Evolutionary conservation across 768 basidiomycete genomes (phyloP).

Genomic region (Suillus variegatus): DNA sequence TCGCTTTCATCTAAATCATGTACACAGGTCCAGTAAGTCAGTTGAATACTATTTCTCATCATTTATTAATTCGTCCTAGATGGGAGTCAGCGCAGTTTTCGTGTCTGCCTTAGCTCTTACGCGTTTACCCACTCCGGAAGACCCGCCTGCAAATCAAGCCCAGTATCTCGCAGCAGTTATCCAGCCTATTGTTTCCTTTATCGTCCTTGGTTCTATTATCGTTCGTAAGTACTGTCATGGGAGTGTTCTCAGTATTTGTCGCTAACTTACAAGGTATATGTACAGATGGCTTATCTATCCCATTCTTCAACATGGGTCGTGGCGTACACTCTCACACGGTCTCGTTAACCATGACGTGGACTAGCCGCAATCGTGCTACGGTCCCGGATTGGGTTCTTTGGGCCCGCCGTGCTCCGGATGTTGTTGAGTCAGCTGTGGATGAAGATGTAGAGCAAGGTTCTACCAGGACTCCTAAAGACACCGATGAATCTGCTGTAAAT

Average conservation of each 20-base stretch:
- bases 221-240: conserved; percentile 54
- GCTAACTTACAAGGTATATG: not conserved
- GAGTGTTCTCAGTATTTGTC: not conserved
- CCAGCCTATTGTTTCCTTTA: conserved; percentile 84
- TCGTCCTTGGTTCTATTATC: conserved; percentile 86
- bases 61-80: conserved; percentile 40
- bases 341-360: conserved; percentile 47
- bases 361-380: conserved; percentile 29
- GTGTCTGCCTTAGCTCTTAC: conserved; percentile 74
- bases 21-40: conserved; percentile 52
- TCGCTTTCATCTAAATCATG: not conserved
- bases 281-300: conserved; percentile 69
- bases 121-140: conserved; percentile 55
- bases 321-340: conserved; percentile 47
- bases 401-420: conserved; percentile 23
- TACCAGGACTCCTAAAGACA: not conserved
- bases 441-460: conserved; percentile 26
- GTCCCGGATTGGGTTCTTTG: conserved; percentile 50
- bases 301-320: conserved; percentile 59
- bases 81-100: conserved; percentile 93
- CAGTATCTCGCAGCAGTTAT: conserved; percentile 74
- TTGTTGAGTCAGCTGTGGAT: not conserved
- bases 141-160: conserved; percentile 65
- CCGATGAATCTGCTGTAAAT: not conserved
- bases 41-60: not conserved